Conservation (phyloP, 768 basidiomycete species). For the Baorangia bicolor region DNA sequence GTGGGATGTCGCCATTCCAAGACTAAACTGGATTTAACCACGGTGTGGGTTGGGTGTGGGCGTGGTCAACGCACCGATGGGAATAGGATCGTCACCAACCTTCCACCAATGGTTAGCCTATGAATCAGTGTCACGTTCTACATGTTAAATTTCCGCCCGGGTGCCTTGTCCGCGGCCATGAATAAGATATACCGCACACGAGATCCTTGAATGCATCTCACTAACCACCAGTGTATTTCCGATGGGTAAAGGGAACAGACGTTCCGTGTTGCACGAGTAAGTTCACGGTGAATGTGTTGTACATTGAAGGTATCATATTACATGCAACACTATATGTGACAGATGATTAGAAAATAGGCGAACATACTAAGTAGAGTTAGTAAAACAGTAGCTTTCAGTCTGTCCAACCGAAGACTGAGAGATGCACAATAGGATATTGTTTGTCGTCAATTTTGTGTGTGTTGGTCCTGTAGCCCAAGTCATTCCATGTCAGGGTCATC, state of each 20-base stretch:
- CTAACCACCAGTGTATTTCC: constrained; percentile 9
- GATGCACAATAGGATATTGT: constrained; percentile 32
- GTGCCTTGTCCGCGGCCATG: constrained; percentile 27
- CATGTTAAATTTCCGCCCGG: constrained; percentile 26
- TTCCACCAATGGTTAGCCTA: constrained; percentile 21
- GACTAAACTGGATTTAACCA: constrained; percentile 46
- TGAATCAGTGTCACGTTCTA: constrained; percentile 14
- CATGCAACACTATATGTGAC: constrained; percentile 37
- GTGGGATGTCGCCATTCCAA: constrained; percentile 87
- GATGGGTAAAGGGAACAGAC: constrained; percentile 8
- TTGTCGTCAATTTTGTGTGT: constrained; percentile 19
- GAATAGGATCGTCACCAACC: constrained; percentile 26
- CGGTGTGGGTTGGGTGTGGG: too few relatives aligned
- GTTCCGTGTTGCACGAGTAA: not conserved
- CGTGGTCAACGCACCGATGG: constrained; percentile 29
- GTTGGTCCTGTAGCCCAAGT: constrained; percentile 11
- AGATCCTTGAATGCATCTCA: not conserved
- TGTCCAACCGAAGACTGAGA: constrained; percentile 25
- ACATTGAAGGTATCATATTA: constrained; percentile 39
- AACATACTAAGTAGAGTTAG: constrained; percentile 34
- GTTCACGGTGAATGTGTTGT: constrained; percentile 19
- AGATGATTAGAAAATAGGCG: constrained; percentile 32
- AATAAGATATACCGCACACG: constrained; percentile 1
- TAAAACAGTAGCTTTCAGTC: constrained; percentile 29
- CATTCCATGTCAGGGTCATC: constrained; percentile 50